Percentiles rank a stretch among this genome's conserved stretches.
Conservation (phyloP, 2,329 filamentous ascomycete species). For the Fusarium sp. region DNA sequence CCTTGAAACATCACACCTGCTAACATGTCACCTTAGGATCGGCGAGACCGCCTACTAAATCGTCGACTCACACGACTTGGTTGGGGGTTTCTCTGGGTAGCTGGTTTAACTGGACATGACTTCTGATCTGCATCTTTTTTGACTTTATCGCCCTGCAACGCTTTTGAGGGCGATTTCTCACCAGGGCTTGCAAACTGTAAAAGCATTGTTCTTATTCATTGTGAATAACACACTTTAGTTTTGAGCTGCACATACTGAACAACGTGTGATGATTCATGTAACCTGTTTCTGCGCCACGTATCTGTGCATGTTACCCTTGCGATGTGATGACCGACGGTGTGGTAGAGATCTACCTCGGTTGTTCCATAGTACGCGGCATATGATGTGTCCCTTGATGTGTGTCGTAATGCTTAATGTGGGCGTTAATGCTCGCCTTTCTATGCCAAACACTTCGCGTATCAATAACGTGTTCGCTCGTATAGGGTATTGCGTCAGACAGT, state of each 20-base stretch:
- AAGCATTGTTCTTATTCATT: slow-evolving; percentile 21
- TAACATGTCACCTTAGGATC: slow-evolving; percentile 26
- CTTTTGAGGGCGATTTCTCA: slow-evolving; percentile 24
- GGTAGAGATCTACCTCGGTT: background rate
- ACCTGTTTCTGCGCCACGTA: background rate
- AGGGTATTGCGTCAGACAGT: background rate
- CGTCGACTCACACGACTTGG: background rate
- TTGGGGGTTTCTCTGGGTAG: slow-evolving; percentile 12
- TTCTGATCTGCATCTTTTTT: slow-evolving; percentile 34
- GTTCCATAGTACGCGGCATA: background rate
- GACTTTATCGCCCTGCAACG: background rate
- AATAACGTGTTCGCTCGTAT: background rate
- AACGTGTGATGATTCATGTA: background rate
- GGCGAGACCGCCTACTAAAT: slow-evolving; percentile 36
- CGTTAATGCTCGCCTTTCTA: background rate
- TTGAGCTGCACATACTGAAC: background rate
- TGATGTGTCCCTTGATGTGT: background rate
- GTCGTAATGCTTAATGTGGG: background rate
- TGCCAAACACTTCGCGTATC: background rate
- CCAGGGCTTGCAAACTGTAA: slow-evolving; percentile 22
- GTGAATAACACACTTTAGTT: slow-evolving; percentile 19
- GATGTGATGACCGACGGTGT: background rate
- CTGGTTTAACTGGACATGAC: slow-evolving; percentile 3
- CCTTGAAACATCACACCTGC: background rate
- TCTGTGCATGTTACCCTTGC: background rate